Percentiles rank a stretch among this genome's conserved stretches.
Conservation (phyloP, 2,329 filamentous ascomycete genomes). For the Alternaria arbusti region DNA sequence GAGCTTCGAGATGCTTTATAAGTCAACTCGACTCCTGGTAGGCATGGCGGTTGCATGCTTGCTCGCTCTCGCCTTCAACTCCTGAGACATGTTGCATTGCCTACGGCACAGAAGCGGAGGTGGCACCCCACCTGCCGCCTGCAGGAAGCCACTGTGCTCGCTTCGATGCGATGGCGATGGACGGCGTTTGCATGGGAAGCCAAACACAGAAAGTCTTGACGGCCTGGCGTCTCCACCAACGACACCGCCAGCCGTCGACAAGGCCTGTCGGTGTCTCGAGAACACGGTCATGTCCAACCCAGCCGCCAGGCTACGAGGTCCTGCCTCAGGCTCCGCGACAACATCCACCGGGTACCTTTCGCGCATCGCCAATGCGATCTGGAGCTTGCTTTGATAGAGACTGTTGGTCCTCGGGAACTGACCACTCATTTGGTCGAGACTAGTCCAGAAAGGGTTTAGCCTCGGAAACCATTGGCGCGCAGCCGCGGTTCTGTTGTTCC, state of each 20-base stretch:
- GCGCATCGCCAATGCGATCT: background rate
- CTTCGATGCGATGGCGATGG: background rate
- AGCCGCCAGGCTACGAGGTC: background rate
- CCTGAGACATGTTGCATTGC: slow-evolving; percentile 32
- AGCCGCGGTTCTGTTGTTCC: background rate
- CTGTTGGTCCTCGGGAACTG: background rate
- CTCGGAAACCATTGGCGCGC: background rate
- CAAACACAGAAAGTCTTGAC: slow-evolving; percentile 19
- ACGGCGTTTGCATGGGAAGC: slow-evolving; percentile 11
- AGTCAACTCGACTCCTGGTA: slow-evolving; percentile 11
- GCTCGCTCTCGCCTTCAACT: slow-evolving; percentile 2
- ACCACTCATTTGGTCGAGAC: background rate
- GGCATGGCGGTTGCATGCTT: slow-evolving; percentile 8
- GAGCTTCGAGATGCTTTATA: slow-evolving; percentile 36
- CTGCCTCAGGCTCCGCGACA: background rate
- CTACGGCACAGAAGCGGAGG: slow-evolving; percentile 14
- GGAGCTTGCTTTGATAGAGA: background rate
- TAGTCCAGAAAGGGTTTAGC: background rate
- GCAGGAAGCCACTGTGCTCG: slow-evolving; percentile 6
- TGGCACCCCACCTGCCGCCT: slow-evolving; percentile 4
- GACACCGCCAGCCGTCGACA: slow-evolving; percentile 11
- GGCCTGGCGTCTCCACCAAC: slow-evolving; percentile 21
- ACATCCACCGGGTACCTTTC: background rate
- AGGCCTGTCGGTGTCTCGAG: slow-evolving; percentile 14
- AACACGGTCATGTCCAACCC: slow-evolving; percentile 2